phyloP scores from a whole-genome alignment of 495 filamentous ascomycete species.

The Talaromyces adpressus region DNA sequence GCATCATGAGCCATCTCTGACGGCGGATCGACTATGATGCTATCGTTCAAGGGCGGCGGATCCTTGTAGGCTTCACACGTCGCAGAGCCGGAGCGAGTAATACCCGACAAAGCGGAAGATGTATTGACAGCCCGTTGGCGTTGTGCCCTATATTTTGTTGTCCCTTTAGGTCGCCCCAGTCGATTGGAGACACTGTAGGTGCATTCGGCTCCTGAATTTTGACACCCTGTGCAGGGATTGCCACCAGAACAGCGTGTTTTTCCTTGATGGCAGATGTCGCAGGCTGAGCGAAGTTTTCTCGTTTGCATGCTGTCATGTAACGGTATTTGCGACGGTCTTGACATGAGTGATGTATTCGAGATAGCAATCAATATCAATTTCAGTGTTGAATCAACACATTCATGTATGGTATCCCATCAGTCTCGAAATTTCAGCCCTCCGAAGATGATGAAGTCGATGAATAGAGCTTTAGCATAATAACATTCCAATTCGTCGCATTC shows the following conservation, averaged over 20 bases:
- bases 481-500: not conserved
- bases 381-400: not conserved
- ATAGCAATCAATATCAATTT: not conserved
- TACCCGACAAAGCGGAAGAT: not conserved
- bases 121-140: not conserved
- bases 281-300: not conserved
- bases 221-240: not conserved
- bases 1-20: not conserved
- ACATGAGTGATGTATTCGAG: not conserved
- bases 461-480: not conserved
- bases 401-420: not conserved
- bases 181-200: not conserved
- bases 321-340: not conserved
- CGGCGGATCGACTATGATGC: not conserved
- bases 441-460: no score
- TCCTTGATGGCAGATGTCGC: not conserved
- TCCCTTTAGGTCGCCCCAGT: not conserved
- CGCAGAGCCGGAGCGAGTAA: not conserved
- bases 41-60: not conserved
- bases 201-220: not conserved
- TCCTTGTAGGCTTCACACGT: not conserved
- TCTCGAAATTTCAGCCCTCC: no score
- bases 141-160: not conserved
- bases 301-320: not conserved
- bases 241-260: not conserved